Base-by-base conservation (phyloP, 352 stramenopile species). In the Phytopythium vexans region DNA sequence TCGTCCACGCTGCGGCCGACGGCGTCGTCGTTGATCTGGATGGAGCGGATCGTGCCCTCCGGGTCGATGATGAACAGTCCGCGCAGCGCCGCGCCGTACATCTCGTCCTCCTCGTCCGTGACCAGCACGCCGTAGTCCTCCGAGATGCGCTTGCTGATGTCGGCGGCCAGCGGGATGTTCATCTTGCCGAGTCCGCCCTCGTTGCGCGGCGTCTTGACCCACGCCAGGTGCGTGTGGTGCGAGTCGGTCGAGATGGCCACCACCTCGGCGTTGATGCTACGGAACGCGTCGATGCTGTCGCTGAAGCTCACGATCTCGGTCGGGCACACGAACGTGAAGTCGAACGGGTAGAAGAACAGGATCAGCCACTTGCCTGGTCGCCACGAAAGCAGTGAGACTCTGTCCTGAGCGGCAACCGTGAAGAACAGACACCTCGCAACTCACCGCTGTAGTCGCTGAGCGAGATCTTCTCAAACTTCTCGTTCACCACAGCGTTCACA, bases 341-440 rank as follows among this genome's bases (percentile, higher is more conserved):
- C 82, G 66, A 92, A 89, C 8, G 78, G 82, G 73, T 92, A 94
- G 70, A 94, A 94, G 64, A 94, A 92, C 3, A 94, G 70, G 52
- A 94, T 80, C 45, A 93, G 73, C 78, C 79, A 93, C 66, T 93
- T 82, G 67, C 74, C 72, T 43, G 44, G 8, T 10, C 21, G 21
- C 21, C n/a, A 45, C 12, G 44, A 50, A 31, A 9, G 3, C 12
- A 46, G 14, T 33, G 14, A 27, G 15, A 31, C 27, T 39, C 33
- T 44, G n/a, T 11, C 54, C 38, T 10, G 15, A 34, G 21, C 41
- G 14, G 33, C 39, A 41, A 44, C 36, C 39, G 0, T 27, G 8
- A 38, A 8, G 6, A 8, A 33, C 39, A n/a, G 15, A 9, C n/a
- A 56, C 33, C 16, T 36, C 36, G 21, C 21, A 27, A 27, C 21